Evolutionary conservation across 2,329 filamentous ascomycete genomes (phyloP).

Genomic region (Pestalotiopsis sp.): DNA sequence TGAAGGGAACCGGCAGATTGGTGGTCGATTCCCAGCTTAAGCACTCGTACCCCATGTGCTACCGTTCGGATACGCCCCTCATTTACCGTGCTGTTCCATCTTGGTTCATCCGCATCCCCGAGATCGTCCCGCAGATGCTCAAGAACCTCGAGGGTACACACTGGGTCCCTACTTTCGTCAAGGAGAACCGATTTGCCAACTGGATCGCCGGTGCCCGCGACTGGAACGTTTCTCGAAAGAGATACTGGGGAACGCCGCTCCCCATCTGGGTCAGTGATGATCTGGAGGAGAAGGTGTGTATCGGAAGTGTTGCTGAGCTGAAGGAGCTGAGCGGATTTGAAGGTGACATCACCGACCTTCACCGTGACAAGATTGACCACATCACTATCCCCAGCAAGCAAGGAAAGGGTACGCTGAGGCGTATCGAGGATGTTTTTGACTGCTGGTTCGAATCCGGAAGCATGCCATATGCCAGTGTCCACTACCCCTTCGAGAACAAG

Average conservation of each 20-base stretch:
- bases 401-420: constrained; percentile 79
- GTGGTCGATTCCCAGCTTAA: constrained; percentile 84
- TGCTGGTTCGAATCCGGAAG: constrained; percentile 97
- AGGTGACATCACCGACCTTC: constrained; percentile 81
- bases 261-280: constrained; percentile 93
- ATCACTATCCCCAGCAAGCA: constrained; percentile 91
- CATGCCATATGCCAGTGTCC: constrained; percentile 90
- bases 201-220: constrained; percentile 92
- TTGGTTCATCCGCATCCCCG: constrained; percentile 89
- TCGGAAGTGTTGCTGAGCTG: constrained; percentile 83
- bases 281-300: constrained; percentile 79
- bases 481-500: constrained; percentile 90
- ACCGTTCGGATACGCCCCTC: constrained; percentile 89
- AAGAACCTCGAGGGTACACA: constrained; percentile 85
- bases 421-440: constrained; percentile 88
- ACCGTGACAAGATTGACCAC: constrained; percentile 88
- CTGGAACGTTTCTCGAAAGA: constrained; percentile 92
- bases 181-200: constrained; percentile 85
- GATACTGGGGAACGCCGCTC: constrained; percentile 94
- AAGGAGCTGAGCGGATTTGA: constrained; percentile 83
- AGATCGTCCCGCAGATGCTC: constrained; percentile 85
- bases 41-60: constrained; percentile 93
- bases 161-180: constrained; percentile 90
- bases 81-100: constrained; percentile 91
- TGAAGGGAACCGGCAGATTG: constrained; percentile 75